Evolutionary conservation across 169 alveolate genomes (phyloP).

Genomic region (Eimeria praecox): DNA sequence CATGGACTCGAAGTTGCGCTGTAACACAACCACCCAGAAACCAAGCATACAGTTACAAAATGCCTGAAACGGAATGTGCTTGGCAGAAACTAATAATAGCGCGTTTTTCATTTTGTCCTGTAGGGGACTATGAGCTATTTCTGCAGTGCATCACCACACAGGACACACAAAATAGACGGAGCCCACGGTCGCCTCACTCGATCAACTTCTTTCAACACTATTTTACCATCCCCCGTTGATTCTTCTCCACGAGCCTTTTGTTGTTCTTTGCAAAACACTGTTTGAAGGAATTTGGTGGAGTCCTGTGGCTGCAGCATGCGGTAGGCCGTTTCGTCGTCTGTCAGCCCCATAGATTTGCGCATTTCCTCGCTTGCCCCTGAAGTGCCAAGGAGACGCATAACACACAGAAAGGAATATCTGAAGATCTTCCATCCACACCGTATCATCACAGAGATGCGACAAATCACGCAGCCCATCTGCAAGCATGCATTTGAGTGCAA

Average conservation of each 20-base stretch:
- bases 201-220: not conserved
- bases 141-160: not conserved
- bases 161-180: not conserved
- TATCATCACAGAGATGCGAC: not conserved
- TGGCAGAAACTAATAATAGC: not conserved
- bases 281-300: not conserved
- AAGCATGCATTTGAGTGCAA: not conserved
- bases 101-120: not conserved
- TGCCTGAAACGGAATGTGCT: not conserved
- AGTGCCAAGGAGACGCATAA: not conserved
- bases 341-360: not conserved
- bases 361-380: constrained; percentile 8
- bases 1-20: constrained; percentile 57
- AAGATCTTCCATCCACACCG: not conserved
- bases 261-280: not conserved
- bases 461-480: not conserved
- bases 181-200: not conserved
- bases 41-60: not conserved
- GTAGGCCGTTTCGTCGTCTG: not conserved
- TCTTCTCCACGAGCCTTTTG: not conserved
- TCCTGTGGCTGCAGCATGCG: constrained; percentile 55
- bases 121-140: not conserved
- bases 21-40: constrained; percentile 5
- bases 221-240: not conserved
- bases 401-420: not conserved